Evolutionary conservation across 2,329 filamentous ascomycete species (phyloP).

Genomic region (Sporothrix inflata): DNA sequence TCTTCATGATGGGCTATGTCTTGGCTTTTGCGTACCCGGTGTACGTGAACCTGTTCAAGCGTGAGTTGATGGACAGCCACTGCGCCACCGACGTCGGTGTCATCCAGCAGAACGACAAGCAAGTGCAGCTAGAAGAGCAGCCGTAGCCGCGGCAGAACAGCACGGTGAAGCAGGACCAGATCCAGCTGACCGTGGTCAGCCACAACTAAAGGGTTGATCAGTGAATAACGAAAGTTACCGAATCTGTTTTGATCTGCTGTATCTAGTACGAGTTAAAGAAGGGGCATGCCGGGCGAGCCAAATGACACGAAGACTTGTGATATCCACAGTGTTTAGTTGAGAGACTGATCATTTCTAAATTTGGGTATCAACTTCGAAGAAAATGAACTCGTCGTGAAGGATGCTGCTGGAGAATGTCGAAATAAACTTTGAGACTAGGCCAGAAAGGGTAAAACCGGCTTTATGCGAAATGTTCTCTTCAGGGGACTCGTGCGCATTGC

Average conservation of each 20-base stretch:
- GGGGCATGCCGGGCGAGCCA: background rate
- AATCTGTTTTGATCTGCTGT: background rate
- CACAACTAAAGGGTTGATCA: background rate
- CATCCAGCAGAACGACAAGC: conserved; percentile 33
- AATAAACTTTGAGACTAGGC: conserved; percentile 13
- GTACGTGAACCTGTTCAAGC: conserved; percentile 41
- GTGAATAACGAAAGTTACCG: background rate
- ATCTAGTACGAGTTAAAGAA: background rate
- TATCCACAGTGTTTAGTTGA: background rate
- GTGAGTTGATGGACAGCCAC: conserved; percentile 40
- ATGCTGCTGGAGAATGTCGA: background rate
- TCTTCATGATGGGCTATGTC: conserved; percentile 41
- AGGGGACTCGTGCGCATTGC: background rate
- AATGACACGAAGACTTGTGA: background rate
- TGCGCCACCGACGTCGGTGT: conserved; percentile 38
- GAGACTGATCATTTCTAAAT: too few species aligned
- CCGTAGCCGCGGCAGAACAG: background rate
- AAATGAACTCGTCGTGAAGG: too few species aligned
- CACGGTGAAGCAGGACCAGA: background rate
- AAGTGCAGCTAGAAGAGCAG: conserved; percentile 36
- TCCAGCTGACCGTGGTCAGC: background rate
- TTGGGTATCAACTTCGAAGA: too few species aligned
- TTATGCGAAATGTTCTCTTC: background rate
- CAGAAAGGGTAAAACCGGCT: background rate
- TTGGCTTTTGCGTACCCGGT: conserved; percentile 39